phyloP scores from a whole-genome alignment of 2,329 filamentous ascomycete species.

The Anisogramma anomala region DNA sequence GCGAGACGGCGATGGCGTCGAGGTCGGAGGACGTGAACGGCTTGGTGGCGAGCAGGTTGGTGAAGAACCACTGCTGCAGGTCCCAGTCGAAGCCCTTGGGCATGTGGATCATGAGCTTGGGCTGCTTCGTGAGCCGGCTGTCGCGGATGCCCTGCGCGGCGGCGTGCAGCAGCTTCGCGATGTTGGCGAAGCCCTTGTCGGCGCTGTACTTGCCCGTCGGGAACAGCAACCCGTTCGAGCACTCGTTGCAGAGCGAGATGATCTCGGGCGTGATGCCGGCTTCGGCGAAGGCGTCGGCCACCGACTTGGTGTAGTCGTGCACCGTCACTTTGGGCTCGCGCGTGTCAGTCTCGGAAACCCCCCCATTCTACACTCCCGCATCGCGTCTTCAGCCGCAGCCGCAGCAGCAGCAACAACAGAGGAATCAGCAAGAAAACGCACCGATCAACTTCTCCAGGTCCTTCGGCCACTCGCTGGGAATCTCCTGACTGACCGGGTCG shows the following conservation, averaged over 20 bases:
- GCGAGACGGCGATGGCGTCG: constrained; percentile 61
- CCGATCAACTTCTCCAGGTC: constrained; percentile 46
- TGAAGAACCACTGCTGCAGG: constrained; percentile 51
- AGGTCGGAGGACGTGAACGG: constrained; percentile 43
- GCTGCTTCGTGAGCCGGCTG: constrained; percentile 41
- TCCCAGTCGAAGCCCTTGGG: constrained; percentile 66
- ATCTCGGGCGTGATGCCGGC: constrained; percentile 46
- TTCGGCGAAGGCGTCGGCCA: constrained; percentile 48
- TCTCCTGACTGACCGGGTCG: constrained; percentile 51
- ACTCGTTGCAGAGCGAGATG: constrained; percentile 64
- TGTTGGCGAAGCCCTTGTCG: constrained; percentile 46
- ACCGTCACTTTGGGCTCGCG: too few species aligned
- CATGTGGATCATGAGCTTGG: constrained; percentile 63
- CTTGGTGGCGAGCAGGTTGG: constrained; percentile 40
- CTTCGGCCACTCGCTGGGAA: constrained; percentile 52
- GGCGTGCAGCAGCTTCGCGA: constrained; percentile 52
- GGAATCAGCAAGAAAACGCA: constrained; percentile 24
- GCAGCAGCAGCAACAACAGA: too few species aligned
- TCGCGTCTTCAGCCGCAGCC: too few species aligned
- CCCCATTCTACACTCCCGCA: too few species aligned
- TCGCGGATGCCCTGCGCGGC: constrained; percentile 54
- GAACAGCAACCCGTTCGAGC: constrained; percentile 55
- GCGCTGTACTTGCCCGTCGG: constrained; percentile 39
- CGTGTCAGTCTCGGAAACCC: too few species aligned
- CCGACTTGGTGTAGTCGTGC: constrained; percentile 56